phyloP scores from a whole-genome alignment of 768 basidiomycete species.

The Bullera alba region DNA sequence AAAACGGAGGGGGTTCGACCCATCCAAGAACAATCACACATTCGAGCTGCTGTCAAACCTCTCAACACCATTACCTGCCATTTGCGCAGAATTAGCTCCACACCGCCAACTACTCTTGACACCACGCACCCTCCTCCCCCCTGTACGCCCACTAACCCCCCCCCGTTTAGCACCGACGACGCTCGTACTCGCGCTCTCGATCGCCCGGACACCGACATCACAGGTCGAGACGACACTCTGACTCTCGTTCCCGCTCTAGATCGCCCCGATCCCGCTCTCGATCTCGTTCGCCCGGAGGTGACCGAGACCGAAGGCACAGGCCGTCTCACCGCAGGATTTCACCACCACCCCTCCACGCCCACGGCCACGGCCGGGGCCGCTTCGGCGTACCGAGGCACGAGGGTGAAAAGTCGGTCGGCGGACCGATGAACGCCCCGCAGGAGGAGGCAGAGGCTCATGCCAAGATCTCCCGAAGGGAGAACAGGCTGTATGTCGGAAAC shows the following conservation, averaged over 20 bases:
- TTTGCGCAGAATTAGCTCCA: too few species aligned
- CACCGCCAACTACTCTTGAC: too few species aligned
- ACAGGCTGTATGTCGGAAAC: conserved; percentile 97
- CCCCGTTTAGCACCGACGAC: conserved; percentile 56
- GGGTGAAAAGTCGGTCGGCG: conserved; percentile 23
- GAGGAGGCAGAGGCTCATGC: conserved; percentile 94
- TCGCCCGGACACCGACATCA: conserved; percentile 37
- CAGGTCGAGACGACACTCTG: conserved; percentile 28
- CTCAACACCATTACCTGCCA: too few species aligned
- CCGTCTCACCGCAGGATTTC: conserved; percentile 10
- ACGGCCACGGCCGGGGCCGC: conserved; percentile 11
- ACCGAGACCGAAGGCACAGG: conserved; percentile 5
- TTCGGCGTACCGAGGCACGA: conserved; percentile 14
- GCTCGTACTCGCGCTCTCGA: conserved; percentile 47
- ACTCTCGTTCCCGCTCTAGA: conserved; percentile 24
- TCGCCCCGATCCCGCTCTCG: conserved; percentile 62
- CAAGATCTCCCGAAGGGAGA: conserved; percentile 94
- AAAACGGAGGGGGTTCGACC: too few species aligned
- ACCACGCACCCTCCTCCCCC: too few species aligned
- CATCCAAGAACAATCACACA: too few species aligned
- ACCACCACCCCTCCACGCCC: conserved; percentile 9
- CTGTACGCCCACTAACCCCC: conserved; percentile 15
- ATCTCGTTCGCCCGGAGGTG: conserved; percentile 51
- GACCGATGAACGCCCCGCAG: conserved; percentile 48
- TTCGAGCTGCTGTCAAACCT: too few species aligned